Percentiles rank a stretch among this genome's conserved stretches.
phyloP scores from a whole-genome alignment of 106 monocot species.

The Xerophyta viscosa region DNA sequence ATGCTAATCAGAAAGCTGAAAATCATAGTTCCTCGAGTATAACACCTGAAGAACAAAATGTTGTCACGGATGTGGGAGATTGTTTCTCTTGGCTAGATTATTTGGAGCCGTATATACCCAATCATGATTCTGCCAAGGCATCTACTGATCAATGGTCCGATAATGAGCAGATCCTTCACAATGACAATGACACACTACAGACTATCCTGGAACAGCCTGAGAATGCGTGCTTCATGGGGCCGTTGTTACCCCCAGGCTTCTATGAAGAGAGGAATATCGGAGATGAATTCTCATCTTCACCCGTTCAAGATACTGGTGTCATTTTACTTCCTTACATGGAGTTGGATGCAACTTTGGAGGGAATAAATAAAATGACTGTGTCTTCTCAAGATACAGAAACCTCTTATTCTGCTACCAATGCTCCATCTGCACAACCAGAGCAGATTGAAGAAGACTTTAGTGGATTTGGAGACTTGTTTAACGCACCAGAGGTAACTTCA shows the following conservation, averaged over 20 bases:
- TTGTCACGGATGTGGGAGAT: constrained; percentile 1
- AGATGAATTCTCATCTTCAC: constrained; percentile 14
- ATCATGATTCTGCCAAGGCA: constrained; percentile 9
- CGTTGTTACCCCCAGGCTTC: constrained; percentile 15
- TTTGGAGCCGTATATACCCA: constrained; percentile 19
- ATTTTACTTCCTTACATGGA: constrained; percentile 42
- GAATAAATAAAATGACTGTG: constrained; percentile 7
- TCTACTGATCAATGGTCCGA: constrained; percentile 17
- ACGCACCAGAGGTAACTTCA: constrained; percentile 70
- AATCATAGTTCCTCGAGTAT: constrained; percentile 3
- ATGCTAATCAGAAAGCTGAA: constrained; percentile 12
- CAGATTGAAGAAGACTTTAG: constrained; percentile 52
- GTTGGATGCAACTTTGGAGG: constrained; percentile 12
- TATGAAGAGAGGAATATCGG: constrained; percentile 18
- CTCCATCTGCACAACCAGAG: constrained; percentile 11
- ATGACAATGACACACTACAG: too few relatives aligned
- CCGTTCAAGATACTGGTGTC: constrained; percentile 15
- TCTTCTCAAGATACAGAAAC: constrained; percentile 23
- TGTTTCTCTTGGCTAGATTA: constrained; percentile 47
- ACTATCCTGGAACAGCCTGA: too few relatives aligned
- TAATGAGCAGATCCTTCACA: constrained; percentile 8
- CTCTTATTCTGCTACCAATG: constrained; percentile 4
- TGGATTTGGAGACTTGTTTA: constrained; percentile 78
- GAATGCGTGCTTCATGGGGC: constrained; percentile 12
- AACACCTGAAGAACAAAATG: constrained; percentile 4